A percentile compares a stretch with the other conserved stretches of the same genome.
Evolutionary conservation across 1,139 yeast species (phyloP).

Genomic region (Blastobotrys raffinosifermentans): DNA sequence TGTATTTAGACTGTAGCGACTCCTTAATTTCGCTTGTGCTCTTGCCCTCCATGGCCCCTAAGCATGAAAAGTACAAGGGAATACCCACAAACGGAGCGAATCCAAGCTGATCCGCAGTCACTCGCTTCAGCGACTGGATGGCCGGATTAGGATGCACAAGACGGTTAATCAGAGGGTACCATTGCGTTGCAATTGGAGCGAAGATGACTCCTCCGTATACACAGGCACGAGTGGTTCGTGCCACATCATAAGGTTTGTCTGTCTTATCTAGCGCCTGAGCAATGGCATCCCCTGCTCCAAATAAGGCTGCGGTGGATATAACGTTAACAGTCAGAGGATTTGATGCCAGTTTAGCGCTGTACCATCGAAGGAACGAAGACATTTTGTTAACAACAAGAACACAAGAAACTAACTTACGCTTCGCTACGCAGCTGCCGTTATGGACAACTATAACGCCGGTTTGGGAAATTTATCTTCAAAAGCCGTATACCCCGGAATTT

Average conservation of each 20-base stretch:
- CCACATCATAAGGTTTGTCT: constrained; percentile 22
- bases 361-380: constrained; percentile 21
- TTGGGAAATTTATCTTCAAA: no score
- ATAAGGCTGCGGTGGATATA: constrained; percentile 39
- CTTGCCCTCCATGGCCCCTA: constrained; percentile 60
- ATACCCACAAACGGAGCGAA: constrained; percentile 60
- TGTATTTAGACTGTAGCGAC: constrained; percentile 23
- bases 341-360: constrained; percentile 16
- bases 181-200: constrained; percentile 63
- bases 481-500: no score
- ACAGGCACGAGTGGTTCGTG: constrained; percentile 59
- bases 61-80: constrained; percentile 50
- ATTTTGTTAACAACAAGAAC: no score
- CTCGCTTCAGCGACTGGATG: constrained; percentile 38
- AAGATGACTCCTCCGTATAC: constrained; percentile 72
- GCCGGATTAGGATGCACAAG: constrained; percentile 37
- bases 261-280: constrained; percentile 48
- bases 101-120: constrained; percentile 61
- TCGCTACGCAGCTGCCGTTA: no score
- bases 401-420: no score
- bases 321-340: constrained; percentile 29
- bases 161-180: constrained; percentile 58
- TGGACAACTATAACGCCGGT: no score
- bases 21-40: constrained; percentile 29
- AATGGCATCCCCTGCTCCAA: constrained; percentile 67